A percentile compares a stretch with the other conserved stretches of the same genome.
Conservation (phyloP, 129 eudicot genomes). For the Tagetes erecta region DNA sequence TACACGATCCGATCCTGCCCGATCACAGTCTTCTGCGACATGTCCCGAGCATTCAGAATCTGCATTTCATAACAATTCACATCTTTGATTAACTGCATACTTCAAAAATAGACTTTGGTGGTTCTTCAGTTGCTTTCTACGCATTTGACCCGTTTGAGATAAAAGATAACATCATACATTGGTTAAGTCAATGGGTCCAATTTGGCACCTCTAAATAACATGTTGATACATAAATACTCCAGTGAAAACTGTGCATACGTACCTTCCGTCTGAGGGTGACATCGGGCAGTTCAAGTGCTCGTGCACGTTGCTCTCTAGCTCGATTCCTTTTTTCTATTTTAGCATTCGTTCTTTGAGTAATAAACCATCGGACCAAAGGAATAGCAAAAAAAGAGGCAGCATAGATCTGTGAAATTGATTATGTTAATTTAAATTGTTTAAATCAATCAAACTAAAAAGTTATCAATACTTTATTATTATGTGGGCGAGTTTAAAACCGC, state of each 20-base stretch:
- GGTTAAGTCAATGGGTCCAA: too few relatives aligned
- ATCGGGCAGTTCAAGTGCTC: constrained; percentile 79
- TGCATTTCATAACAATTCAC: constrained; percentile 19
- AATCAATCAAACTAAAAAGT: not conserved
- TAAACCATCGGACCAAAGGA: constrained; percentile 88
- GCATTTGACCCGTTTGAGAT: too few relatives aligned
- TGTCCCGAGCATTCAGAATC: constrained; percentile 92
- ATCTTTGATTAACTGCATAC: too few relatives aligned
- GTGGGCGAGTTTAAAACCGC: not conserved
- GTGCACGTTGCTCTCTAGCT: constrained; percentile 73
- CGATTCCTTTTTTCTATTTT: constrained; percentile 67
- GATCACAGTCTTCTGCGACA: constrained; percentile 81
- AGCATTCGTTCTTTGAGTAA: constrained; percentile 59
- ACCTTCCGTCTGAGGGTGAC: constrained; percentile 87
- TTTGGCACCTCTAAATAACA: too few relatives aligned
- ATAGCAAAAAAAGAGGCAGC: constrained; percentile 97
- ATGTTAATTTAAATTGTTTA: not conserved
- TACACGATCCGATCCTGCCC: constrained; percentile 79
- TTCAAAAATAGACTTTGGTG: too few relatives aligned
- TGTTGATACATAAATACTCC: too few relatives aligned
- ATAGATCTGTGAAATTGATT: constrained; percentile 61
- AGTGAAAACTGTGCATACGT: not conserved
- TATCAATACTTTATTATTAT: not conserved
- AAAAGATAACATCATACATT: too few relatives aligned
- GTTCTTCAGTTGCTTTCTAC: too few relatives aligned